These are phyloP conservation scores for Thozetella sp. DNA, from an alignment of 495 filamentous ascomycete species.

Conservation along the genomic window DNA sequence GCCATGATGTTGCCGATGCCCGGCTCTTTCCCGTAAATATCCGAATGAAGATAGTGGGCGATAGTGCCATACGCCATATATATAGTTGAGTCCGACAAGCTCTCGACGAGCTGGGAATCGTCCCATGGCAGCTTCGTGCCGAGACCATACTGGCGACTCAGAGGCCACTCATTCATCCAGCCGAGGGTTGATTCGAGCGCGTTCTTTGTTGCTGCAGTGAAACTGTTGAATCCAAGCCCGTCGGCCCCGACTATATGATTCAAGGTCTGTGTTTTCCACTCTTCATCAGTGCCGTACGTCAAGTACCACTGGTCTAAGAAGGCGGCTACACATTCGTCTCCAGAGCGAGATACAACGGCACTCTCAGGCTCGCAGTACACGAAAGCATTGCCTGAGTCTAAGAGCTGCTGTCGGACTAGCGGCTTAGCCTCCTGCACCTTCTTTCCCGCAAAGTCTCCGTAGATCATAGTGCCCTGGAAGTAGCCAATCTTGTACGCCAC, in stretches of 20 bases:
- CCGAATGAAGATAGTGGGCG: slow-evolving; percentile 76
- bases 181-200: slow-evolving; percentile 74
- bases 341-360: slow-evolving; percentile 76
- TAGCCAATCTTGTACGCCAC: slow-evolving; percentile 90
- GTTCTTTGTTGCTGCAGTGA: slow-evolving; percentile 72
- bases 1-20: slow-evolving; percentile 25
- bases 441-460: slow-evolving; percentile 83
- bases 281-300: slow-evolving; percentile 7
- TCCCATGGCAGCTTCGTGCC: slow-evolving; percentile 81
- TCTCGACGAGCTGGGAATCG: slow-evolving; percentile 80
- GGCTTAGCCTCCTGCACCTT: slow-evolving; percentile 79
- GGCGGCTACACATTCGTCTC: slow-evolving; percentile 80
- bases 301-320: slow-evolving; percentile 93
- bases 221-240: slow-evolving; percentile 65
- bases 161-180: slow-evolving; percentile 93
- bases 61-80: slow-evolving; percentile 97
- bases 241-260: slow-evolving; percentile 60
- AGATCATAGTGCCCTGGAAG: slow-evolving; percentile 86
- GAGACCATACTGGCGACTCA: slow-evolving; percentile 82
- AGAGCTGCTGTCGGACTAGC: slow-evolving; percentile 73
- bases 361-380: slow-evolving; percentile 87
- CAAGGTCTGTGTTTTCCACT: slow-evolving; percentile 3
- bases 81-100: slow-evolving; percentile 82
- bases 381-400: slow-evolving; percentile 78
- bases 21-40: slow-evolving; percentile 70